Base-by-base conservation (phyloP, 768 basidiomycete genomes). In the Mycena venus region DNA sequence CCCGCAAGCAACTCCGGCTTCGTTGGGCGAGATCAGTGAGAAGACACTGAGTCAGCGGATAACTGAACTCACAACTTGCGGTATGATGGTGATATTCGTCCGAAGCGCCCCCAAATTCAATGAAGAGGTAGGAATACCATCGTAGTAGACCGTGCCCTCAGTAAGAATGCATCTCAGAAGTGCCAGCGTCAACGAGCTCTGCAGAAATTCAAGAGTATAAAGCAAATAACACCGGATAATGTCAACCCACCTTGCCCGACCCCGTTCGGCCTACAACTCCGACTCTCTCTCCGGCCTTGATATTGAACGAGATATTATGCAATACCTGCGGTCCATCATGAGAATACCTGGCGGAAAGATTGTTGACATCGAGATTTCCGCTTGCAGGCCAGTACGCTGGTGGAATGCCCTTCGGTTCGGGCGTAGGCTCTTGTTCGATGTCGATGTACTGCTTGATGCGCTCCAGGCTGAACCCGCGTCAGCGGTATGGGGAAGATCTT, bases 71-170 rank as follows among this genome's bases (percentile, higher is more conserved):
- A 86, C 87, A 34, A 86, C 79, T 73, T 90, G 89, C 3, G 88
- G 89, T 36, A 90, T 92, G 72, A 92, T 90, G 3, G 91, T 93
- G 68, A 93, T 88, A 67, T 86, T 88, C 2, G 87, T 84, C 34
- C 92, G 84, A 49, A 93, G 81, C 9, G 84, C 86, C 70, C 92
- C 87, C 17, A 93, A 82, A 73, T 91, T 91, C 70, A 93, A 79
- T 3, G 80, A 79, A 38, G 83, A 81, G 0, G 88, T 91, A 23
- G 83, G 81, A 29, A 88, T 74, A 7, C 89, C 90, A 72, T 93
- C 92, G 69, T 90, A 91, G 70, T 84, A 84, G 4, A 93, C 88
- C 19, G 82, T 83, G 3, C 92, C 92, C 42, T 88, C 87, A 0
- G 90, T 91, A 34, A 86, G 84, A 32, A 93, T 90, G 79, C 90